Conservation (phyloP, 2,329 filamentous ascomycete species). For the Calonectria henricotiae region DNA sequence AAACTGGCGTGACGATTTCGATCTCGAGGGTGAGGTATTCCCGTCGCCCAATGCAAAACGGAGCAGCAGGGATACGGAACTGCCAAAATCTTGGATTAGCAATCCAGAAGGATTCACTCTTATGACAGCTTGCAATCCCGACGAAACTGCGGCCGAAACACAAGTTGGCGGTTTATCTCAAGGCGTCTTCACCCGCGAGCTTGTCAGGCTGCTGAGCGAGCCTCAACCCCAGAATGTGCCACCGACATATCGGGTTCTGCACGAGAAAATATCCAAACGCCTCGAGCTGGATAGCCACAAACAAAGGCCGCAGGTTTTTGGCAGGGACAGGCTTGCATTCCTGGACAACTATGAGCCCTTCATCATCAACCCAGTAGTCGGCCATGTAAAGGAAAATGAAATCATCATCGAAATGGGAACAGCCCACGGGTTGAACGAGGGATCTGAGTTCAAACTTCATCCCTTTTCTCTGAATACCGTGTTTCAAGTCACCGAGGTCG, state of each 20-base stretch:
- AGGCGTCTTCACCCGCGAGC: slow-evolving; percentile 29
- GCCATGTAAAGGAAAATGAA: slow-evolving; percentile 2
- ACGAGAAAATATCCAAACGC: slow-evolving; percentile 5
- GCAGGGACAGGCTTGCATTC: slow-evolving; percentile 30
- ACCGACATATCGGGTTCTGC: slow-evolving; percentile 28
- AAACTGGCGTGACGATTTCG: neutral
- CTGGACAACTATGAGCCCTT: slow-evolving; percentile 32
- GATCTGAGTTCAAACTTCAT: slow-evolving; percentile 8
- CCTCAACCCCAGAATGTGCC: neutral
- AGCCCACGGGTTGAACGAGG: slow-evolving; percentile 16
- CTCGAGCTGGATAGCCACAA: neutral
- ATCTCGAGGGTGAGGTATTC: neutral
- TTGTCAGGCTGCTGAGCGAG: neutral
- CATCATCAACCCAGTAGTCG: neutral
- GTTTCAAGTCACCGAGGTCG: slow-evolving; percentile 8
- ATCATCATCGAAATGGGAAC: slow-evolving; percentile 26
- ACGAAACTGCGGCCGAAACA: slow-evolving; percentile 23
- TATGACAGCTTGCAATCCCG: slow-evolving; percentile 33
- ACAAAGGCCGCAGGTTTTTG: slow-evolving; percentile 30
- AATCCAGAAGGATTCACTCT: slow-evolving; percentile 36
- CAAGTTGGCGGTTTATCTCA: slow-evolving; percentile 8
- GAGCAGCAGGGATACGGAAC: slow-evolving; percentile 7
- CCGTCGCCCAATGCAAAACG: neutral
- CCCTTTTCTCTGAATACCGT: neutral
- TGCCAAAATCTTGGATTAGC: slow-evolving; percentile 22